phyloP scores from a whole-genome alignment of 257 asterid genomes.

The Solanum ossicruentum region DNA sequence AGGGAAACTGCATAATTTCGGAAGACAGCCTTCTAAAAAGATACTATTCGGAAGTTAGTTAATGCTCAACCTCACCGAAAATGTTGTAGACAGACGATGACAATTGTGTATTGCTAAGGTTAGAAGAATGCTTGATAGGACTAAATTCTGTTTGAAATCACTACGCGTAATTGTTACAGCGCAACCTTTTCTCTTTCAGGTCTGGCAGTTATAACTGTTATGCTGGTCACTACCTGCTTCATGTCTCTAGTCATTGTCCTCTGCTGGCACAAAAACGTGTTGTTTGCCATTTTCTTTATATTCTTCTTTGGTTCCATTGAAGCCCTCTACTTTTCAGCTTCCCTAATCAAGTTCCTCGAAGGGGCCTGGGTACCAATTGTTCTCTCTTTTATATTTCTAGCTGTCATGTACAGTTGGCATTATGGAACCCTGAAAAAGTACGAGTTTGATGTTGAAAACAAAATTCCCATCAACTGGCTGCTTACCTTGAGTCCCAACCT shows the following conservation, averaged over 20 bases:
- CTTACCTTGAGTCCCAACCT: constrained; percentile 68
- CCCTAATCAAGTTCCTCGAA: constrained; percentile 83
- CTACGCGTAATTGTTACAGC: neutral
- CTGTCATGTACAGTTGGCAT: constrained; percentile 72
- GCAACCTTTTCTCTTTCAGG: constrained; percentile 34
- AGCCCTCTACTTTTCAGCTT: constrained; percentile 92
- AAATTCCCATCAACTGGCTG: constrained; percentile 82
- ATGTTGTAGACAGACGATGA: neutral
- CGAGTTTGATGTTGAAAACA: constrained; percentile 82
- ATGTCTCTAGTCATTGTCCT: constrained; percentile 87
- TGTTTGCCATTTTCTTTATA: constrained; percentile 58
- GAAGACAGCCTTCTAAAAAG: neutral
- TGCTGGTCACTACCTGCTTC: constrained; percentile 90
- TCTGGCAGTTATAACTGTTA: constrained; percentile 89
- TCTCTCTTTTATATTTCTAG: constrained; percentile 56
- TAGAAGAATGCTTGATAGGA: neutral
- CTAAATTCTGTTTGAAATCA: neutral
- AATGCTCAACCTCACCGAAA: neutral
- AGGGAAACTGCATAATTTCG: neutral
- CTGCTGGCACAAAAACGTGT: constrained; percentile 59
- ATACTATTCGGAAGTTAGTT: neutral
- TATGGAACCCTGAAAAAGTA: constrained; percentile 75
- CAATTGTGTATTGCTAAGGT: neutral
- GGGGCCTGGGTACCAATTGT: constrained; percentile 97
- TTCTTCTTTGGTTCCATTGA: constrained; percentile 85